phyloP scores from a whole-genome alignment of 441 rosid species.

The Pelargonium cotyledonis region DNA sequence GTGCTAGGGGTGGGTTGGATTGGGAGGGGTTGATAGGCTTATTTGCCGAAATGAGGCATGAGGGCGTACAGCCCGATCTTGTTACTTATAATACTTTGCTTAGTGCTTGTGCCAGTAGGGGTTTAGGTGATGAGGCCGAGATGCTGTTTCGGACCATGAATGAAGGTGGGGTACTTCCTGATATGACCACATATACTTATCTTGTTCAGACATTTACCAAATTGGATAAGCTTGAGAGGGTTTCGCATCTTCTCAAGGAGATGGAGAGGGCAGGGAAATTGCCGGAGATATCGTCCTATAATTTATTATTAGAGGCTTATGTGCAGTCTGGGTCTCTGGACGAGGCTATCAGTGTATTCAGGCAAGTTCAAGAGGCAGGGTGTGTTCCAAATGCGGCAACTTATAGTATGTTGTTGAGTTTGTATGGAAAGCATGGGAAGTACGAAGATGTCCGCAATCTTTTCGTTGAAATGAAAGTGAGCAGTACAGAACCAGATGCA shows the following conservation, averaged over 20 bases:
- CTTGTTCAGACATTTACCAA: constrained; percentile 75
- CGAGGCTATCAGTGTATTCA: constrained; percentile 75
- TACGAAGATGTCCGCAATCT: constrained; percentile 79
- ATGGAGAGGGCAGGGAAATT: constrained; percentile 77
- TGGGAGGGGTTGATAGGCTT: constrained; percentile 90
- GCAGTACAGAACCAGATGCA: constrained; percentile 79
- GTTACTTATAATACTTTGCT: constrained; percentile 84
- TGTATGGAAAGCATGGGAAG: constrained; percentile 71
- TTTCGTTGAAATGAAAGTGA: constrained; percentile 90
- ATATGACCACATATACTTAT: constrained; percentile 60
- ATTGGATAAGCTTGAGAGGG: constrained; percentile 59
- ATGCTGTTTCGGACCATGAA: constrained; percentile 93
- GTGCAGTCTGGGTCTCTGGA: constrained; percentile 57
- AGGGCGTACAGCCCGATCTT: constrained; percentile 73
- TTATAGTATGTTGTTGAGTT: constrained; percentile 61
- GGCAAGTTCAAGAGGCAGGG: constrained; percentile 79
- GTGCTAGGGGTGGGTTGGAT: constrained; percentile 80
- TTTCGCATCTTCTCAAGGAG: constrained; percentile 55
- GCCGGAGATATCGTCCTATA: constrained; percentile 73
- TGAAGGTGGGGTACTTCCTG: constrained; percentile 83
- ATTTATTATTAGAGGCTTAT: constrained; percentile 75
- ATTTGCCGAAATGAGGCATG: constrained; percentile 95
- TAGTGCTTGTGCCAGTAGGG: constrained; percentile 76
- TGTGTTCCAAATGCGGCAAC: constrained; percentile 71
- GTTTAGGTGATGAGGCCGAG: constrained; percentile 83